Evolutionary conservation across 2,329 filamentous ascomycete genomes (phyloP).

Genomic region (Verticillium nubilum): DNA sequence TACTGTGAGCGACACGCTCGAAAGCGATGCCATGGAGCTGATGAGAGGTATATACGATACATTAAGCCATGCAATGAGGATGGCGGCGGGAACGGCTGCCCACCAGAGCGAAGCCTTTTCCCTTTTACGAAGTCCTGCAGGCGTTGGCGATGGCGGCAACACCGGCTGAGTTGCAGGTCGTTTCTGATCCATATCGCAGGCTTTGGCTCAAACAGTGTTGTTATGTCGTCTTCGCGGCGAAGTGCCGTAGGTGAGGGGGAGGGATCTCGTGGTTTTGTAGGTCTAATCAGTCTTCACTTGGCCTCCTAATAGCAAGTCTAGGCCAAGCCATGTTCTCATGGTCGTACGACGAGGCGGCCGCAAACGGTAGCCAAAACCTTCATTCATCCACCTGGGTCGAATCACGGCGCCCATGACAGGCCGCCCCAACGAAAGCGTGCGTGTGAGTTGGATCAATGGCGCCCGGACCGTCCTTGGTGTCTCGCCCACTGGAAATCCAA

Average conservation of each 20-base stretch:
- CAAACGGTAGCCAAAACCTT: not conserved
- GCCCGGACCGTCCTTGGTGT: not conserved
- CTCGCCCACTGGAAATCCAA: not conserved
- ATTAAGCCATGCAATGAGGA: conserved; percentile 6
- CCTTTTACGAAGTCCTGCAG: not conserved
- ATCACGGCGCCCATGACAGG: not conserved
- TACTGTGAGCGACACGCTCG: not conserved
- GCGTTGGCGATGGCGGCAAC: not conserved
- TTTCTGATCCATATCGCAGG: not conserved
- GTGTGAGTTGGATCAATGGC: not conserved
- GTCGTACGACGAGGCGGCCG: not conserved
- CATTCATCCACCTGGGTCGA: not conserved
- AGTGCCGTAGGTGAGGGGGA: not conserved
- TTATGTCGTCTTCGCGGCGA: too few species aligned
- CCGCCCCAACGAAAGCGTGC: not conserved
- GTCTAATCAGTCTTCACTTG: not conserved
- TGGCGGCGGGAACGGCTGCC: conserved; percentile 8
- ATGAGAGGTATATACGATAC: not conserved
- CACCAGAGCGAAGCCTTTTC: conserved; percentile 7
- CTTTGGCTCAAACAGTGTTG: not conserved
- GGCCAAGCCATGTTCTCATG: not conserved
- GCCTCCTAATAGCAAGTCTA: not conserved
- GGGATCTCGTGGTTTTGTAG: not conserved
- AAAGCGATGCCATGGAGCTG: not conserved
- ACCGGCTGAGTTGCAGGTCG: not conserved